Evolutionary conservation across 441 rosid genomes (phyloP), one percentile per base, ranked within the genome.

Genomic region (Adansonia madagascariensis): DNA sequence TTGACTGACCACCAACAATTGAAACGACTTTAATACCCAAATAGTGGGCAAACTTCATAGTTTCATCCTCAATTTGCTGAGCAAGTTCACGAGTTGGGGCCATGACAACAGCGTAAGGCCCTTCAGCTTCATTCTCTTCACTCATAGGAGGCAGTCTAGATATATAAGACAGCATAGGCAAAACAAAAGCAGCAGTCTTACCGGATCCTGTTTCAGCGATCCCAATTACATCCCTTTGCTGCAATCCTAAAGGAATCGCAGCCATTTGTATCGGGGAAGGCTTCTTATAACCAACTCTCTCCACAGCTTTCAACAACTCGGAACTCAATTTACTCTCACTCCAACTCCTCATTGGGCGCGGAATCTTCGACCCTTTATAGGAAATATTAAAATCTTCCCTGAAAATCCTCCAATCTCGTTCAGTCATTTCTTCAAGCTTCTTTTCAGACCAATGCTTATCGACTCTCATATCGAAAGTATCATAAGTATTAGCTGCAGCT

Each of bases 131-230:
- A 72, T 90, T 93, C 77, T 93, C 97, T 76, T 95, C 98, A 27
- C 84, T 89, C 72, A 90, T 85, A 0, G 94, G 94, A 49, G 98
- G 98, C 62, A 93, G 82, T 77, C 93, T 91, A 39, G 97, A 84
- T n/a, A 2, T 95, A 73, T 95, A 95, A 78, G 97, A 87, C 71
- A 95, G 71, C 98, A 95, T 93, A 47, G 98, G 98, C 84, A 95
- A 86, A 74, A 93, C 98, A 79, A 95, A 95, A 77, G 98, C 98
- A 76, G 93, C 92, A 72, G 98, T 95, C 88, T 95, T 95, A 79
- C 98, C 98, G 14, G 98, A 91, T 71, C 99, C 97, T 35, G 97
- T 95, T 88, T 92, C 99, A 0, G 98, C 99, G 79, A 95, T 89
- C n/a, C 99, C 98, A 20, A 92, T 95, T 18, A 95, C 99, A 83